Percentiles rank a stretch among this genome's conserved stretches.
Evolutionary conservation across 495 filamentous ascomycete species (phyloP).

Genomic region (Daldinia grandis): DNA sequence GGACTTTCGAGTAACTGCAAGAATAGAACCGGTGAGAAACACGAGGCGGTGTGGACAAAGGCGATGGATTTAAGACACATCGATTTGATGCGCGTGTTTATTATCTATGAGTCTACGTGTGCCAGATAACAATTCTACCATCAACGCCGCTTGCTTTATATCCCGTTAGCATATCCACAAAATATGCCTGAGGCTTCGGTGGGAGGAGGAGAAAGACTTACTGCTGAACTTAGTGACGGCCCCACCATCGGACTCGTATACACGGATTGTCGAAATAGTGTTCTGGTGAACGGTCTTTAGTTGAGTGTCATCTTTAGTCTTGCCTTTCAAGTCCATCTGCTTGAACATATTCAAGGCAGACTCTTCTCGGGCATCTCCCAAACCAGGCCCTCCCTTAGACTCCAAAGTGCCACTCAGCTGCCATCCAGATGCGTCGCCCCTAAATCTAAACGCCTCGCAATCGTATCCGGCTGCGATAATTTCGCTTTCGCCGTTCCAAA

Average conservation of each 20-base stretch:
- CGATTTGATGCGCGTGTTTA: slow-evolving; percentile 13
- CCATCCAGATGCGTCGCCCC: slow-evolving; percentile 86
- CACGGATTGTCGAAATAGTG: slow-evolving; percentile 84
- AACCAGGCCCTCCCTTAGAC: slow-evolving; percentile 71
- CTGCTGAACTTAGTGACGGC: slow-evolving; percentile 83
- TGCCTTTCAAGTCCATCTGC: slow-evolving; percentile 98
- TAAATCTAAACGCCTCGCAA: slow-evolving; percentile 91
- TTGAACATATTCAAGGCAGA: slow-evolving; percentile 98
- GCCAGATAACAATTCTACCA: slow-evolving; percentile 89
- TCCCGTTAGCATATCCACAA: slow-evolving; percentile 51
- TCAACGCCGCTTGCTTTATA: slow-evolving; percentile 86
- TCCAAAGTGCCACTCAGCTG: slow-evolving; percentile 85
- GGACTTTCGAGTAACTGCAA: slow-evolving; percentile 18
- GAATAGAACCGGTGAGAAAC: slow-evolving; percentile 22
- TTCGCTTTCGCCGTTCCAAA: slow-evolving; percentile 92
- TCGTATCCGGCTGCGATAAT: slow-evolving; percentile 97
- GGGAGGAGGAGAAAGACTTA: slow-evolving; percentile 59
- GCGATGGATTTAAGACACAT: slow-evolving; percentile 17
- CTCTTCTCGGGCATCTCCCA: slow-evolving; percentile 60
- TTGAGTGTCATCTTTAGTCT: slow-evolving; percentile 86
- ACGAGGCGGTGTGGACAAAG: slow-evolving; percentile 9
- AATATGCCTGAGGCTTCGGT: slow-evolving; percentile 12
- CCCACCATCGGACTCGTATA: slow-evolving; percentile 72
- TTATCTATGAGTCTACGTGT: slow-evolving; percentile 46
- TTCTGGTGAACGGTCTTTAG: slow-evolving; percentile 97